Base-by-base conservation (phyloP, 1,284 basidiomycete species). In the Inonotus hispidus region DNA sequence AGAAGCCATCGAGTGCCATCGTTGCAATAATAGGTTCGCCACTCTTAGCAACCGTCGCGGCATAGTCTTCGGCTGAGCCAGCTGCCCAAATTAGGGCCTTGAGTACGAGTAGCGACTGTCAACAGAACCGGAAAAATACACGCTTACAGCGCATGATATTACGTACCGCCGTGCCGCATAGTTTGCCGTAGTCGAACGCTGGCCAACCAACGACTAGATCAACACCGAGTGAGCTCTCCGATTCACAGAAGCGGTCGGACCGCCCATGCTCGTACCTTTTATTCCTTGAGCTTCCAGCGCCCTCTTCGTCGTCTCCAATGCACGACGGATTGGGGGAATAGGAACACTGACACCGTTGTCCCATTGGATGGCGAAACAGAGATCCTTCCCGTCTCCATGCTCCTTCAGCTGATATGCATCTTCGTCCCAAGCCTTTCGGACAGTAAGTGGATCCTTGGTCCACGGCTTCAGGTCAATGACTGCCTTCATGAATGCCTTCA, bases 241-340 rank as follows among this genome's bases (percentile, higher is more conserved):
- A 63, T 23, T 60, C 21, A 38, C 29, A 37, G 46, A 53, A n/a
- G 41, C 23, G 16, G 23, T 32, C 27, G 29, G 19, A 37, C n/a
- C 45, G 0, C 45, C 23, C 39, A 58, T 47, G 1, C 13, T 2
- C 65, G 53, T 57, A 84, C 85, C 83, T 68, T 79, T 78, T 69
- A 93, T 90, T 0, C 91, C 90, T 6, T 85, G 85, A 2, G 73
- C 77, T 37, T 80, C 66, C 25, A 94, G 73, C 0, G 87, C 85
- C 1, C 74, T 71, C 68, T 82, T 83, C 0, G 81, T 78, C 60
- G 75, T 77, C 65, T 82, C 75, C 45, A 94, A 72, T 0, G 84
- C 90, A 38, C 90, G 77, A 16, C 69, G 73, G 19, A 93, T 72
- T 0, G 92, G 89, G 0, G 92, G 90, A 61, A 88, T 83, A 1